Evolutionary conservation across 164 flowering plant species (phyloP), one percentile per base, ranked within the genome.

Genomic region (Piper betle): DNA sequence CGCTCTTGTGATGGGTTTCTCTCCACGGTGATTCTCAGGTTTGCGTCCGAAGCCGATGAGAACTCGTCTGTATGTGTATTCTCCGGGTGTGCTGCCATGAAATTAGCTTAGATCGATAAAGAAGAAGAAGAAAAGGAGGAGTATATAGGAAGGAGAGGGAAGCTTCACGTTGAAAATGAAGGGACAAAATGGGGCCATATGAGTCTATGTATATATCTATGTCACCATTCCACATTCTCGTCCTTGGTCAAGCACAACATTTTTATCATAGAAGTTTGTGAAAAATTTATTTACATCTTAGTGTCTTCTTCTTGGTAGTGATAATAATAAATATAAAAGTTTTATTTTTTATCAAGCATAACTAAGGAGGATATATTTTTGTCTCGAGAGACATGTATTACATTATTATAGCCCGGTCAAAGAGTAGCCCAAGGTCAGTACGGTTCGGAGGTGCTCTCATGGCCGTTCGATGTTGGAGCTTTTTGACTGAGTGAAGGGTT

Each of bases 1-100:
- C 76, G 72, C 0, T 86, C 75, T 42, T 77, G 73, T 0, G 92
- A 68, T 7, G 87, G 91, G 69, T 82, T 83, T 18, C 67, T 79
- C 55, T 90, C 91, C 8, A 90, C 87, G 2, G 53, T 70, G 53
- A 90, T 90, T 60, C 68, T 80, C 1, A 77, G 79, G 61, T 72
- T 76, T 40, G 63, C 52, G 53, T 48, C 50, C 11, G 50, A 46
- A 46, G 50, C 50, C 50, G 11, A 46, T 11, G 3, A 42, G 3
- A 15, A 1, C 50, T 46, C 33, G 1, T 25, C 50, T 46, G 50
- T 12, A 12, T 9, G 15, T 46, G 50, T 46, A 25, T 25, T 25
- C 12, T 46, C 50, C 50, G 12, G 50, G 10, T 46, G 50, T 2
- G 50, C 10, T 9, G 50, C 50, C 50, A 46, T 46, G 46, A 46